Percentiles rank a stretch among this genome's conserved stretches.
Conservation (phyloP, 192 early-diverging fungal species). For the Oehlia diaphana region DNA sequence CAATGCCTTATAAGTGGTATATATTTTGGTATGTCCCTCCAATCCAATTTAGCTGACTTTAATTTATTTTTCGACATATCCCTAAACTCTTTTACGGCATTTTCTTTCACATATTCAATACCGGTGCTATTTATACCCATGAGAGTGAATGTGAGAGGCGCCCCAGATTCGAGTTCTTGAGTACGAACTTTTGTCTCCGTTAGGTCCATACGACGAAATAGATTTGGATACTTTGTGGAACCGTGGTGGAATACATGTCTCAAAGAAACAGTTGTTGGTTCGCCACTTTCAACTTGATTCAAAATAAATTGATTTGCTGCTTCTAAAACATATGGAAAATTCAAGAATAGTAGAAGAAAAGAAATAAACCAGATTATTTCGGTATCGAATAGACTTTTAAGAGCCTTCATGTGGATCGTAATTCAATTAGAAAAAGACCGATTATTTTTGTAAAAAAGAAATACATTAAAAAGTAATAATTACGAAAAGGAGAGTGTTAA, state of each 20-base stretch:
- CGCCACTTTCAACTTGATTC: not conserved
- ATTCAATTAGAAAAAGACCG: not conserved
- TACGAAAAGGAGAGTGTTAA: too few species aligned
- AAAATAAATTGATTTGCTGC: not conserved
- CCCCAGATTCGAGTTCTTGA: slow-evolving; percentile 27
- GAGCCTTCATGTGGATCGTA: not conserved
- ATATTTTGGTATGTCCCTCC: slow-evolving; percentile 23
- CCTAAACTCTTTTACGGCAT: slow-evolving; percentile 35
- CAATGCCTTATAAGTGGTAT: slow-evolving; percentile 76
- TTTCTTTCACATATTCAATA: slow-evolving; percentile 30
- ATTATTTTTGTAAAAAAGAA: too few species aligned
- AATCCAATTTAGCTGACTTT: slow-evolving; percentile 33
- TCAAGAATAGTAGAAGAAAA: not conserved
- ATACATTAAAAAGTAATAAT: too few species aligned
- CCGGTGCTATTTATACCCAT: slow-evolving; percentile 23
- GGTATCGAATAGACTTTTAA: not conserved
- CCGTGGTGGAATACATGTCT: slow-evolving; percentile 45
- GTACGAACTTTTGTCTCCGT: not conserved
- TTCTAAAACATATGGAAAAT: not conserved
- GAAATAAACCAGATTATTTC: not conserved
- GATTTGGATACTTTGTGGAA: slow-evolving; percentile 30
- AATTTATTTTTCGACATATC: slow-evolving; percentile 24
- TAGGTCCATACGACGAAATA: slow-evolving; percentile 38
- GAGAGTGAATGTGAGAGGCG: slow-evolving; percentile 31
- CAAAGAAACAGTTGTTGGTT: slow-evolving; percentile 25